phyloP scores from a whole-genome alignment of 2,329 filamentous ascomycete genomes.

The Raffaelea albimanens region DNA sequence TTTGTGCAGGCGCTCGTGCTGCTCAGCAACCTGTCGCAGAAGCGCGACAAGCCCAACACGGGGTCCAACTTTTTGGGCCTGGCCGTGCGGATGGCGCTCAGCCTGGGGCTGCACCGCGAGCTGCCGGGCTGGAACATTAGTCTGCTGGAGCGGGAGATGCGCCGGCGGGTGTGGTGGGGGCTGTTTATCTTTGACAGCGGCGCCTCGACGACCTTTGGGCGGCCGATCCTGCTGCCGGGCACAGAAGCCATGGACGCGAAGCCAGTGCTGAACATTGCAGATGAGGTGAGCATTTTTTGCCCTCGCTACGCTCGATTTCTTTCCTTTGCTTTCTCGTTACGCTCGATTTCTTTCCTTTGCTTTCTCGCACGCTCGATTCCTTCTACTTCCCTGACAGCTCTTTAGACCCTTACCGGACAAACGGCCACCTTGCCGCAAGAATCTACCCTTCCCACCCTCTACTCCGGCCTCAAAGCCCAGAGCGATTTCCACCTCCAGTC shows the following conservation, averaged over 20 bases:
- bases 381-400: no score
- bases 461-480: constrained; percentile 1
- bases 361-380: no score
- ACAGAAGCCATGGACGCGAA: constrained; percentile 3
- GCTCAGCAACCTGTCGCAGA: constrained; percentile 7
- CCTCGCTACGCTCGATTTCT: no score
- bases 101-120: constrained; percentile 5
- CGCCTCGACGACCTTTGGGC: constrained; percentile 4
- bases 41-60: constrained; percentile 6
- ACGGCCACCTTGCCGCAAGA: not conserved
- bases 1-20: constrained; percentile 6
- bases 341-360: no score
- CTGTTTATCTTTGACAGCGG: constrained; percentile 8
- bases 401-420: not conserved
- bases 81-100: constrained; percentile 6
- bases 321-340: no score
- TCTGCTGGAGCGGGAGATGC: constrained; percentile 3
- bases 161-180: constrained; percentile 6
- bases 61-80: constrained; percentile 5
- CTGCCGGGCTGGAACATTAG: constrained; percentile 5
- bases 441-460: not conserved
- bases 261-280: constrained; percentile 1
- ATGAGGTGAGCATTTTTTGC: not conserved
- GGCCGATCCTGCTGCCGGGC: constrained; percentile 4
- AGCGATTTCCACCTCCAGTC: constrained; percentile 3